Evolutionary conservation across 768 basidiomycete species (phyloP).

Genomic region (Paxillus ammoniavirescens): DNA sequence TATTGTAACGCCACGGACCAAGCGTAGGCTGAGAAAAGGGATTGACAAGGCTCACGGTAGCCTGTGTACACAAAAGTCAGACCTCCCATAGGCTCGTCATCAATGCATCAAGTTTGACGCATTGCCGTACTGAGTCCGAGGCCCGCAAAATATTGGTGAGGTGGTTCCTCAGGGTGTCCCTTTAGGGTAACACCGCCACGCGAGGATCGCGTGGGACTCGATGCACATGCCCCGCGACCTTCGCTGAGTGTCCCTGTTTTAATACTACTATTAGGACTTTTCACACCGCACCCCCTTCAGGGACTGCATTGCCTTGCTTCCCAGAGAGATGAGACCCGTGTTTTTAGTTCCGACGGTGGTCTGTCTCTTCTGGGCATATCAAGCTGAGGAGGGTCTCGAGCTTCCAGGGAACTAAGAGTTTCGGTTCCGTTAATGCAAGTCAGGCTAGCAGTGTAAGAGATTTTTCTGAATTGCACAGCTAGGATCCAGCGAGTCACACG

Average conservation of each 20-base stretch:
- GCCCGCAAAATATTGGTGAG: not conserved
- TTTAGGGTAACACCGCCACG: constrained; percentile 4
- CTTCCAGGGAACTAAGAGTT: not conserved
- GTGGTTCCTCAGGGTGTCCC: not conserved
- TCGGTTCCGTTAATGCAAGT: not conserved
- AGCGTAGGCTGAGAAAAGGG: not conserved
- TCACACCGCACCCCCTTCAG: too few relatives aligned
- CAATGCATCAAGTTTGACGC: not conserved
- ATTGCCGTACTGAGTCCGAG: too few relatives aligned
- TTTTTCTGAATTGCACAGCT: not conserved
- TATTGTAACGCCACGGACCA: not conserved
- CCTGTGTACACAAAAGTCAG: not conserved
- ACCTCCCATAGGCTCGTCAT: not conserved
- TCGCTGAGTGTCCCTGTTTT: not conserved
- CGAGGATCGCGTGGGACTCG: constrained; percentile 4
- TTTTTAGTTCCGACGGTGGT: too few relatives aligned
- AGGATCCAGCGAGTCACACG: not conserved
- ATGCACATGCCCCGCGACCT: not conserved
- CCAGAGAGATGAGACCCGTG: too few relatives aligned
- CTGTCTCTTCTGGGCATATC: not conserved
- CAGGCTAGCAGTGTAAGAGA: too few relatives aligned
- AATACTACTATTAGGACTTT: too few relatives aligned
- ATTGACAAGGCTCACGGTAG: constrained; percentile 1
- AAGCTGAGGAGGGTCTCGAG: not conserved
- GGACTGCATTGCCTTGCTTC: too few relatives aligned